Base-by-base conservation (phyloP, 345 rosid genomes). In the Salix brachista region DNA sequence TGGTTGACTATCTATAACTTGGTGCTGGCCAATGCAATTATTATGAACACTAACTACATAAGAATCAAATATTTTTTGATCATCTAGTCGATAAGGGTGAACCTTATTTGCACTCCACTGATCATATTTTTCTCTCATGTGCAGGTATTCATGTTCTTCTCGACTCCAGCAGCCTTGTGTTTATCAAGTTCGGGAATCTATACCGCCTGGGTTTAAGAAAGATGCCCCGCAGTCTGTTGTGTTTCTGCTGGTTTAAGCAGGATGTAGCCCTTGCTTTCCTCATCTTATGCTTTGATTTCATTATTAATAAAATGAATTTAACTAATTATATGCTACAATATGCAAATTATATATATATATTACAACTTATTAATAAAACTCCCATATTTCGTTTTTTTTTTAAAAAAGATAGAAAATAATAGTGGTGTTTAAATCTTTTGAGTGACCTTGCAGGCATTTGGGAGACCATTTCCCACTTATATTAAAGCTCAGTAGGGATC, bases 381-480 rank as follows among this genome's bases (percentile, higher is more conserved):
- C 46, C 11, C 8, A 13, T 41, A 8, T 10, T 17, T 72, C 8
- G 16, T 39, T 34, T 34, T 36, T 39, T 39, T 39, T 39, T 2
- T 7, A 44, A 28, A 46, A 42, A 44, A 14, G 18, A 69, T 18
- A 23, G 7, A 70, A 42, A 8, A 46, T 10, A 10, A 10, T 41
- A 32, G 13, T 19, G 34, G 39, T 12, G 10, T 67, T 72, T 32
- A 58, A 8, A 28, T 23, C 14, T 39, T 42, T 26, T 52, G 67
- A 67, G 69, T 73, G 77, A 82, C 54, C 8, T 8, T 80, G 86
- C 84, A 83, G 80, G 88, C 65, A 69, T 67, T 81, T 83, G 42
- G 85, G 88, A 83, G 88, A 86, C 88, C 86, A 78, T 30, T 66
- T 67, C 66, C 77, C 69, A 79, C 84, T 78, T 70, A 5, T 39